phyloP scores from a whole-genome alignment of 2,329 filamentous ascomycete species.

The Aspergillus fructus region DNA sequence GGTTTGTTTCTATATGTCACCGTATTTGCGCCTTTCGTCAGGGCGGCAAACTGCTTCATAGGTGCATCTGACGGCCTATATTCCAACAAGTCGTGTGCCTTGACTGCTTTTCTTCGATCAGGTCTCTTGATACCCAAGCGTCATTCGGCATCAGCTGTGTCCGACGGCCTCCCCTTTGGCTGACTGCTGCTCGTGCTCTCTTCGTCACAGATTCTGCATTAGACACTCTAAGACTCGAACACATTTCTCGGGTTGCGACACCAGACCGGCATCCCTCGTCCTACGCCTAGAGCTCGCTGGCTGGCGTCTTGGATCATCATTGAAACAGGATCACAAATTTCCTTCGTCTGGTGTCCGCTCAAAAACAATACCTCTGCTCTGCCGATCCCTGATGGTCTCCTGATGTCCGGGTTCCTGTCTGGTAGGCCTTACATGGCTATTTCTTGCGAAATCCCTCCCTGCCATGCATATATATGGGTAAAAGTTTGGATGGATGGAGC shows the following conservation, averaged over 20 bases:
- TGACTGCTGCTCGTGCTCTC: background rate
- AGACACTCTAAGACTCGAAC: background rate
- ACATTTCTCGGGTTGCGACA: background rate
- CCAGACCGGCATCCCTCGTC: background rate
- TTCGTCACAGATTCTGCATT: background rate
- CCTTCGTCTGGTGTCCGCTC: background rate
- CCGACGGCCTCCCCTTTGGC: background rate
- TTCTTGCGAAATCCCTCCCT: background rate
- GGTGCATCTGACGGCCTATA: background rate
- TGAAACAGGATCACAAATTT: background rate
- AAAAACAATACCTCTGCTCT: background rate
- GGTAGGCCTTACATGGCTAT: background rate
- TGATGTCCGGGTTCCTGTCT: background rate
- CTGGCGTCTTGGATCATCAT: background rate
- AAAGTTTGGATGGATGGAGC: background rate
- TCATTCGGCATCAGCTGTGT: conserved; percentile 1
- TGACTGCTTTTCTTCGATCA: background rate
- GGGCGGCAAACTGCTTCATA: conserved; percentile 3
- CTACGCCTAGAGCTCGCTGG: background rate
- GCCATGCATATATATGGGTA: background rate
- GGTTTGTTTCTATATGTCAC: conserved; percentile 4
- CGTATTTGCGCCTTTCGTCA: conserved; percentile 2
- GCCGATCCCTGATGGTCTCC: background rate
- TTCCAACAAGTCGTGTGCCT: background rate
- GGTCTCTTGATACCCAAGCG: background rate